Evolutionary conservation across 2,329 filamentous ascomycete species (phyloP).

Genomic region (Cadophora luteo-olivacea): DNA sequence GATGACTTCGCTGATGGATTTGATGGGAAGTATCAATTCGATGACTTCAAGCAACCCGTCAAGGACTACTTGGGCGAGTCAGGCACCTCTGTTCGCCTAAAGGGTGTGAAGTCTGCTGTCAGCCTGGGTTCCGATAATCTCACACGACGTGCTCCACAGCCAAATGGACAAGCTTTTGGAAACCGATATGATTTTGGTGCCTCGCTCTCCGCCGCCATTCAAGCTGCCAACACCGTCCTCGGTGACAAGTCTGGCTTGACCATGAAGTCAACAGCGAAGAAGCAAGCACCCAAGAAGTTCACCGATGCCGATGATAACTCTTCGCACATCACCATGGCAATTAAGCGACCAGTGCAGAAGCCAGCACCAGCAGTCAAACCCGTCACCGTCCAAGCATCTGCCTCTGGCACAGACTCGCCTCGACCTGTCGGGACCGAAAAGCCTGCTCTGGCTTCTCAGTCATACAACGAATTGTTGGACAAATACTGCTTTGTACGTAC

Average conservation of each 20-base stretch:
- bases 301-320: conserved; percentile 34
- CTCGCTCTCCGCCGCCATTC: conserved; percentile 85
- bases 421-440: conserved; percentile 61
- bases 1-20: conserved; percentile 75
- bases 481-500: conserved; percentile 99
- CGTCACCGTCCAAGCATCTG: conserved; percentile 26
- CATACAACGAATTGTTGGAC: conserved; percentile 96
- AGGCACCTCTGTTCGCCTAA: conserved; percentile 69
- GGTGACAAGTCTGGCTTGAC: conserved; percentile 63
- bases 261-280: conserved; percentile 46
- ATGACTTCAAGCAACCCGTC: conserved; percentile 62
- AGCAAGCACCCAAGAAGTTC: conserved; percentile 31
- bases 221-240: conserved; percentile 70
- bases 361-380: conserved; percentile 38
- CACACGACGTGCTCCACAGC: conserved; percentile 53
- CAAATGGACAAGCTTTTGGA: conserved; percentile 78
- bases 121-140: conserved; percentile 55
- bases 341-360: conserved; percentile 22
- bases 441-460: conserved; percentile 79
- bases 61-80: conserved; percentile 68
- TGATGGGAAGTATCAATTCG: conserved; percentile 52
- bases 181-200: conserved; percentile 96
- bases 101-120: conserved; percentile 68
- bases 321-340: conserved; percentile 28
- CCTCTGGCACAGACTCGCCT: conserved; percentile 57